Conservation (phyloP, 179 eudicot species). For the Vitellaria paradoxa region DNA sequence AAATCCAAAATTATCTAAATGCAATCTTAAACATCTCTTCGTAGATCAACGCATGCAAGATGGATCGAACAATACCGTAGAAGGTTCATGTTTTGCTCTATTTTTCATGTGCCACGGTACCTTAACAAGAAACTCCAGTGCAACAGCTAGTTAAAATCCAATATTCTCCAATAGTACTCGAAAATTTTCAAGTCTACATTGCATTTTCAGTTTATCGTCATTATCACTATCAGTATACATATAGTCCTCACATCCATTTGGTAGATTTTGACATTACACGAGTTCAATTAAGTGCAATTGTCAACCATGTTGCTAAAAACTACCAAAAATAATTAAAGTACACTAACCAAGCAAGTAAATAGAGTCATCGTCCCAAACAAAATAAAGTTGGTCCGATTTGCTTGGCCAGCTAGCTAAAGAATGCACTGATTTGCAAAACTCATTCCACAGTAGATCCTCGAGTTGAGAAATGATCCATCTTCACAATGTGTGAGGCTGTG, state of each 20-base stretch:
- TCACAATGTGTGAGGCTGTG: conserved; percentile 58
- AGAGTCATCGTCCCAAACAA: neutral
- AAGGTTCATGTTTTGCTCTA: no score
- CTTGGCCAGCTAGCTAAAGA: conserved; percentile 14
- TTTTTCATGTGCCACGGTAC: no score
- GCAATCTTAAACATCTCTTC: no score
- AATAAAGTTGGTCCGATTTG: conserved; percentile 1
- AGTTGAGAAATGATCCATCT: neutral
- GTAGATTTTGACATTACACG: neutral
- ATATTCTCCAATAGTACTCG: neutral
- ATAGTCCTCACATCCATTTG: neutral
- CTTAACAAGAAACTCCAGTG: no score
- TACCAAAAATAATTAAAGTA: conserved; percentile 7
- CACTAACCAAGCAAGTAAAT: conserved; percentile 8
- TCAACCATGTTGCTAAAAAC: conserved; percentile 4
- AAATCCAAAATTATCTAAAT: no score
- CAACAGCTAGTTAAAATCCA: no score
- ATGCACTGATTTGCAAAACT: neutral
- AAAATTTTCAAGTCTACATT: neutral
- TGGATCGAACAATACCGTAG: no score
- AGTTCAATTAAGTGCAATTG: neutral
- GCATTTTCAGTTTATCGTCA: conserved; percentile 19
- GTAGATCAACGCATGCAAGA: no score
- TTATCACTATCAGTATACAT: conserved; percentile 7
- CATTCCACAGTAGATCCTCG: conserved; percentile 8